Base-by-base conservation (phyloP, 768 basidiomycete genomes). In the Lactarius tabidus region DNA sequence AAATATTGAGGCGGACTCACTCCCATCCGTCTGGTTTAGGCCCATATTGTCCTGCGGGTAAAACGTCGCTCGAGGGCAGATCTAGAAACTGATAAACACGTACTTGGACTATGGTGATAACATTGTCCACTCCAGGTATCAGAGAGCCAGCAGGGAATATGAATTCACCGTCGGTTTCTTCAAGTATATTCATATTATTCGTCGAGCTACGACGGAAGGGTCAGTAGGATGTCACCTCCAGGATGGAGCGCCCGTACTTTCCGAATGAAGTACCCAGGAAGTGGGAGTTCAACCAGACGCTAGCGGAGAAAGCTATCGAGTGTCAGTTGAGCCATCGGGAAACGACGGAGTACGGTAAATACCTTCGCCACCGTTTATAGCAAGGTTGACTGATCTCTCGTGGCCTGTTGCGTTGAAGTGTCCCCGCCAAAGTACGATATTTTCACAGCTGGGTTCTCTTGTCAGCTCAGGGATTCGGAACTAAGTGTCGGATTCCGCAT, bases 351-450 rank as follows among this genome's bases (percentile, higher is more conserved):
- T 12, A 59, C 15, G 23, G 36, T 39, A 41, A 23, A 20, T 62
- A 87, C 89, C 89, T 81, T 84, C 81, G 14, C 91, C 90, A 9
- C 91, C 92, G 67, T 92, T 91, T 71, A 94, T 88, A 1, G 87
- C 88, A 15, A 93, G 76, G 66, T 90, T 89, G 31, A 88, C 84
- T 36, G 80, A 86, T 71, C 80, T 84, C 71, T 87, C 86, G 1
- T 72, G 70, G 15, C 85, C 85, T 0, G 82, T 85, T 1, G 83
- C 83, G 17, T 74, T 79, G 75, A 94, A 94, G 74, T 92, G 88
- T 1, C 92, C 92, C 36, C 90, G 81, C 89, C 89, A 93, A 17
- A 94, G 77, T 35, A 92, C 87, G 7, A 82, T 79, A 70, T 91
- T 91, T 75, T 93, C 91, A 67, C 91, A 93, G 76, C 91, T 92